A percentile compares a stretch with the other conserved stretches of the same genome.
These are phyloP conservation scores for Pythium apleroticum DNA, from an alignment of 352 stramenopile species.

Conservation along the genomic window DNA sequence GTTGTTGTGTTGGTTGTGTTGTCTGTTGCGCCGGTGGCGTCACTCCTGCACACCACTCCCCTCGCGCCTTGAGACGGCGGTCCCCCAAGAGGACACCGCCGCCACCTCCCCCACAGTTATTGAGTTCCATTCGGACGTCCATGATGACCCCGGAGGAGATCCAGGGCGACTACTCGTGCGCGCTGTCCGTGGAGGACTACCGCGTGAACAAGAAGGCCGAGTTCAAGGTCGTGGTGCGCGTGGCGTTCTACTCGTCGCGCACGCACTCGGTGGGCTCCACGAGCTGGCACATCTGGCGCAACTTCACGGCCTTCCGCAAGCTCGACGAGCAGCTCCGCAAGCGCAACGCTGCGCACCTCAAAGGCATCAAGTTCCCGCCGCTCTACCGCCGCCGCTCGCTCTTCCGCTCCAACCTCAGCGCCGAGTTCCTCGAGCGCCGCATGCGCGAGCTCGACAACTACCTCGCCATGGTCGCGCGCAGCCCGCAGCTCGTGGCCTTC, in stretches of 20 bases:
- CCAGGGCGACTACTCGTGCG: conserved; percentile 70
- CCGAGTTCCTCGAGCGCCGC: conserved; percentile 62
- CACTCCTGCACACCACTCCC: not conserved
- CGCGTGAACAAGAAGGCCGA: conserved; percentile 77
- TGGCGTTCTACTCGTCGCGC: conserved; percentile 77
- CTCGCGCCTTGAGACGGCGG: conserved; percentile 11
- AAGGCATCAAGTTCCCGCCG: conserved; percentile 84
- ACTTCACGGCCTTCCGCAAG: conserved; percentile 78
- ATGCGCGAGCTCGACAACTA: conserved; percentile 79
- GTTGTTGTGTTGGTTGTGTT: conserved; percentile 7
- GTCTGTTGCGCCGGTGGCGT: not conserved
- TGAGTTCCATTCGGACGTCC: conserved; percentile 11
- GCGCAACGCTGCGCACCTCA: conserved; percentile 65
- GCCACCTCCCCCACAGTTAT: not conserved
- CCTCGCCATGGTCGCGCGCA: conserved; percentile 56
- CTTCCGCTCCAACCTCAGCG: conserved; percentile 64
- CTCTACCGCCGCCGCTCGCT: conserved; percentile 67
- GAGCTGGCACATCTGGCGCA: conserved; percentile 84
- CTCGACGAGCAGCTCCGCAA: conserved; percentile 81
- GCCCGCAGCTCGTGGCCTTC: conserved; percentile 72
- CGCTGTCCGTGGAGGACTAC: conserved; percentile 66
- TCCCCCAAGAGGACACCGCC: conserved; percentile 16
- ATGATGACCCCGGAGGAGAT: conserved; percentile 83
- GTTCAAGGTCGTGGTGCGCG: conserved; percentile 73
- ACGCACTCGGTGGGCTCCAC: conserved; percentile 60